These are phyloP conservation scores for Trichoderma gracile DNA, from an alignment of 2,329 filamentous ascomycete genomes.

Conservation along the genomic window DNA sequence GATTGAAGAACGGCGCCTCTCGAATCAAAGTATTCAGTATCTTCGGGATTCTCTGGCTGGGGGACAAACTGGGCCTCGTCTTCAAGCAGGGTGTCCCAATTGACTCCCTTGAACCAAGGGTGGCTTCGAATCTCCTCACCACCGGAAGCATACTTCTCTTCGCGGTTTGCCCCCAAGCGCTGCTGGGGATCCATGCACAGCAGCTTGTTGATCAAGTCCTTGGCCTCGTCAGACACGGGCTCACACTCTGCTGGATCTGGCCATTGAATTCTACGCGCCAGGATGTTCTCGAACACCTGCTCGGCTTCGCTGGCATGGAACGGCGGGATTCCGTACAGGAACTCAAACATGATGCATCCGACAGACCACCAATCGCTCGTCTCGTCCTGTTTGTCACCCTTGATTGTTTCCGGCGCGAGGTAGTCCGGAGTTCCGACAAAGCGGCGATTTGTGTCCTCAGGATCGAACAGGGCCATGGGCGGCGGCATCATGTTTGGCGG, in stretches of 20 bases:
- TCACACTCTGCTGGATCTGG: slow-evolving; percentile 78
- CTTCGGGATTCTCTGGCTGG: slow-evolving; percentile 87
- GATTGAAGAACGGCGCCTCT: slow-evolving; percentile 88
- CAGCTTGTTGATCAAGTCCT: slow-evolving; percentile 90
- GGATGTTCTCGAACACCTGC: slow-evolving; percentile 94
- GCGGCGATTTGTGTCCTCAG: slow-evolving; percentile 85
- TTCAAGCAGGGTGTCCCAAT: slow-evolving; percentile 89
- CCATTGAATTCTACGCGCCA: slow-evolving; percentile 88
- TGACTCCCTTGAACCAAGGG: slow-evolving; percentile 82
- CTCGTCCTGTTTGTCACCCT: slow-evolving; percentile 91
- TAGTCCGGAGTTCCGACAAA: slow-evolving; percentile 98
- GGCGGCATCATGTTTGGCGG: slow-evolving; percentile 77
- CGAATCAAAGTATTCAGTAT: slow-evolving; percentile 96
- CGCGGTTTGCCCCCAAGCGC: slow-evolving; percentile 80
- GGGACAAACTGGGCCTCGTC: slow-evolving; percentile 96
- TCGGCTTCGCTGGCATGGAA: slow-evolving; percentile 91
- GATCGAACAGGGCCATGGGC: slow-evolving; percentile 92
- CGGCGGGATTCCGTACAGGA: slow-evolving; percentile 87
- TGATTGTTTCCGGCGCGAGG: slow-evolving; percentile 93
- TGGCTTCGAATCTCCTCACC: slow-evolving; percentile 90
- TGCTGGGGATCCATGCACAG: slow-evolving; percentile 81
- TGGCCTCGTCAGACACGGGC: slow-evolving; percentile 76
- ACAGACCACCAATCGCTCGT: slow-evolving; percentile 99
- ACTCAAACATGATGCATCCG: slow-evolving; percentile 98
- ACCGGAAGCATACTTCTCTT: slow-evolving; percentile 79